Evolutionary conservation across 2,329 filamentous ascomycete genomes (phyloP).

Genomic region (Penicillium sp.): DNA sequence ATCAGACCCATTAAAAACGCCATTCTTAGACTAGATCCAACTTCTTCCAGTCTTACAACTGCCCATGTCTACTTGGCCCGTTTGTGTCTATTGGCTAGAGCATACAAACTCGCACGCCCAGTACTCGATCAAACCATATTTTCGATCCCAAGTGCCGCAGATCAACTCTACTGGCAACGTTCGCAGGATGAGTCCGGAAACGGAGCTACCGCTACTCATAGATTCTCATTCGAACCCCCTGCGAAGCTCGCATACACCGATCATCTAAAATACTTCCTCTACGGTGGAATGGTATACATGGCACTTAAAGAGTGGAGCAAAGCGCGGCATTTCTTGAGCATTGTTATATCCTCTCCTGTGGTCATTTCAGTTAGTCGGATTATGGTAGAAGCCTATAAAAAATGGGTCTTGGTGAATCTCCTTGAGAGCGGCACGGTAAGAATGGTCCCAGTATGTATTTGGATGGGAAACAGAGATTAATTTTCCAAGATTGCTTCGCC

Average conservation of each 20-base stretch:
- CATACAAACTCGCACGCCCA: conserved; percentile 37
- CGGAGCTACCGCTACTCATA: conserved; percentile 31
- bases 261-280: conserved; percentile 62
- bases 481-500: conserved; percentile 31
- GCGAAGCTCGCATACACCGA: conserved; percentile 37
- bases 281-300: conserved; percentile 63
- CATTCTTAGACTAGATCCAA: conserved; percentile 43
- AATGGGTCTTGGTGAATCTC: conserved; percentile 76
- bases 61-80: conserved; percentile 39
- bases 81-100: conserved; percentile 39
- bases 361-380: conserved; percentile 65
- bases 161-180: conserved; percentile 22
- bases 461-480: background rate
- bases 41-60: conserved; percentile 41
- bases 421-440: conserved; percentile 63
- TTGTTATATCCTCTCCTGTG: conserved; percentile 64
- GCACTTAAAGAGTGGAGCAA: conserved; percentile 58
- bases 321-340: conserved; percentile 60
- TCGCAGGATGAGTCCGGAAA: conserved; percentile 30
- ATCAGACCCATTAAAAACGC: conserved; percentile 40
- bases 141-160: conserved; percentile 33
- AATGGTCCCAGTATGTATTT: background rate
- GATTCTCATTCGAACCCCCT: conserved; percentile 24
- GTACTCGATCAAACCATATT: conserved; percentile 41
- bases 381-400: conserved; percentile 88